Conservation (phyloP, 1,284 basidiomycete genomes). For the Xerocomus nothofagi region DNA sequence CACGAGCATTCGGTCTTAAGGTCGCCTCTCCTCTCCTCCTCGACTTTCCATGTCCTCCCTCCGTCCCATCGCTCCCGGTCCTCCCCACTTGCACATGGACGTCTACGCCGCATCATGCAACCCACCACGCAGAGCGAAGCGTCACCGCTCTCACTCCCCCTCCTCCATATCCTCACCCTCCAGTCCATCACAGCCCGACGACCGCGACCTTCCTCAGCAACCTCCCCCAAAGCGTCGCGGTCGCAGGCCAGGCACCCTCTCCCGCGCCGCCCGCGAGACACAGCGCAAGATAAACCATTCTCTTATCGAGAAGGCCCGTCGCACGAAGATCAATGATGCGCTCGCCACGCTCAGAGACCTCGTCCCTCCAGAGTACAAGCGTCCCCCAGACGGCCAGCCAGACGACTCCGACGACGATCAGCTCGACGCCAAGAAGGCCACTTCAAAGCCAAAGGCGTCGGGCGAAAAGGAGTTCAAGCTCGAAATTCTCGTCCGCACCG, state of each 20-base stretch:
- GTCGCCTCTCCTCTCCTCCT: not conserved
- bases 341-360: constrained; percentile 63
- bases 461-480: constrained; percentile 79
- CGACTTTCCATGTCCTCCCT: constrained; percentile 14
- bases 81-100: too few species aligned
- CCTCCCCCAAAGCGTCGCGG: constrained; percentile 52
- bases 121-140: constrained; percentile 59
- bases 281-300: constrained; percentile 81
- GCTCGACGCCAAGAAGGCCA: constrained; percentile 24
- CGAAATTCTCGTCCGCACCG: constrained; percentile 74
- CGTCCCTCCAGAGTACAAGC: constrained; percentile 56
- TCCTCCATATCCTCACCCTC: constrained; percentile 15
- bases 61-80: constrained; percentile 34
- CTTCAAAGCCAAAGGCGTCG: constrained; percentile 42
- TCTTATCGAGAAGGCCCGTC: constrained; percentile 78
- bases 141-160: constrained; percentile 31
- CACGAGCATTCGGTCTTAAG: constrained; percentile 14
- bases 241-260: constrained; percentile 65
- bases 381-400: constrained; percentile 20
- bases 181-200: constrained; percentile 21
- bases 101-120: constrained; percentile 54
- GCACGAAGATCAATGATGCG: constrained; percentile 83
- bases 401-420: constrained; percentile 34
- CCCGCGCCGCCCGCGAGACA: constrained; percentile 70
- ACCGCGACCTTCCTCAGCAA: constrained; percentile 19